phyloP scores from a whole-genome alignment of 1,139 yeast species.

The Yamadazyma buinensis region DNA sequence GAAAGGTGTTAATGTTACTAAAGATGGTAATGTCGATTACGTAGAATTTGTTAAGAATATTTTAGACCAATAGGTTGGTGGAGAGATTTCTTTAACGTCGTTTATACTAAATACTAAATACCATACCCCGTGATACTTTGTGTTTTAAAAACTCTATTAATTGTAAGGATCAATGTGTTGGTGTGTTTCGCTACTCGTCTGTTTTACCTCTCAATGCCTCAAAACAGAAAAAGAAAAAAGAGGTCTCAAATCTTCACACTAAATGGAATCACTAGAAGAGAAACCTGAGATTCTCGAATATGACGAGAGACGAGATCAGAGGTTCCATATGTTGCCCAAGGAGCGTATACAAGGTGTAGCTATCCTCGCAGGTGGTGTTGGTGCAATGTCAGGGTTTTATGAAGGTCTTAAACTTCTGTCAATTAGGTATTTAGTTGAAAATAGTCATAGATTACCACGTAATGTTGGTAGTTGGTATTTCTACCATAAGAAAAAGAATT shows the following conservation, averaged over 20 bases:
- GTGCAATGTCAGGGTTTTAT: constrained; percentile 60
- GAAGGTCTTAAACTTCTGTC: constrained; percentile 57
- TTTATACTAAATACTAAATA: neutral
- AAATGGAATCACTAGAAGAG: too few relatives aligned
- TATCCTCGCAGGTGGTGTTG: constrained; percentile 46
- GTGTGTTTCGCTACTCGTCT: too few relatives aligned
- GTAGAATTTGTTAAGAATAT: constrained; percentile 92
- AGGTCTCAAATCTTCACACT: too few relatives aligned
- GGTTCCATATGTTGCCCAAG: constrained; percentile 39
- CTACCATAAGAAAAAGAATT: constrained; percentile 81
- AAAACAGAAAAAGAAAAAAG: too few relatives aligned
- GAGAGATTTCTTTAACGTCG: neutral
- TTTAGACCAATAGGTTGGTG: constrained; percentile 75
- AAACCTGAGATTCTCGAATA: too few relatives aligned
- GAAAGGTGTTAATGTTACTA: constrained; percentile 90
- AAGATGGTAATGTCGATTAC: constrained; percentile 94
- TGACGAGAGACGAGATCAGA: constrained; percentile 23
- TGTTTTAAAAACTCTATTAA: too few relatives aligned
- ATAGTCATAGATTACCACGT: constrained; percentile 75
- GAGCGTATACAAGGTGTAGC: constrained; percentile 34
- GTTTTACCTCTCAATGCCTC: too few relatives aligned
- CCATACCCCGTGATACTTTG: neutral
- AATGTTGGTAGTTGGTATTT: constrained; percentile 88
- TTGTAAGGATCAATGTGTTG: too few relatives aligned
- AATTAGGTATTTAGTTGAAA: constrained; percentile 67